Percentiles rank a stretch among this genome's conserved stretches.
These are phyloP conservation scores for Escallonia herrerae DNA, from an alignment of 129 eudicot genomes.

Conservation along the genomic window DNA sequence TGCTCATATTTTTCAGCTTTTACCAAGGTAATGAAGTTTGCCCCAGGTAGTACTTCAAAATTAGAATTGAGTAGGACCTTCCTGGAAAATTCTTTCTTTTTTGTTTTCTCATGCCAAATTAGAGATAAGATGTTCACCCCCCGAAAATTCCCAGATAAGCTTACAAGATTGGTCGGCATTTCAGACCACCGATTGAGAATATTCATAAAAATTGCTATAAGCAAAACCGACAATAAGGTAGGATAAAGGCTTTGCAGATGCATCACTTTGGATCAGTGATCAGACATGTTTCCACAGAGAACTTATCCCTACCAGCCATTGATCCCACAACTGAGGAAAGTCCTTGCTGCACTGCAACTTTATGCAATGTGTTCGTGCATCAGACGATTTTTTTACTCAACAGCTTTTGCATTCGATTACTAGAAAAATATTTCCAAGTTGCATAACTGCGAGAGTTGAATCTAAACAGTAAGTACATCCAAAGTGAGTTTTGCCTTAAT, in stretches of 20 bases:
- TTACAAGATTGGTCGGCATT: conserved; percentile 4
- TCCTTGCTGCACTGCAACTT: too few relatives aligned
- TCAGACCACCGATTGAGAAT: conserved; percentile 2
- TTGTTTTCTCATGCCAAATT: background rate
- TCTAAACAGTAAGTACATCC: too few relatives aligned
- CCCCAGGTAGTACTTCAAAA: background rate
- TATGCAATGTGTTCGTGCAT: background rate
- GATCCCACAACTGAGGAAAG: background rate
- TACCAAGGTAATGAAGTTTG: too few relatives aligned
- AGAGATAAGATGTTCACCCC: background rate
- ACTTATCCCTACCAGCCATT: conserved; percentile 10
- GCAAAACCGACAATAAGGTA: background rate
- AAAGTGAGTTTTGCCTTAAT: too few relatives aligned
- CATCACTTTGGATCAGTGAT: conserved; percentile 4
- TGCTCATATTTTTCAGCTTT: background rate
- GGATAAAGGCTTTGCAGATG: conserved; percentile 1
- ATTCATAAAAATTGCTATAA: conserved; percentile 1
- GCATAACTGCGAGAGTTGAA: too few relatives aligned
- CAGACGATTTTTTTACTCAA: too few relatives aligned
- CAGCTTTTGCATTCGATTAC: too few relatives aligned
- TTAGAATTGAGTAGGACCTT: too few relatives aligned
- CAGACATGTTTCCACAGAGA: conserved; percentile 18
- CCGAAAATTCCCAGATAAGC: background rate
- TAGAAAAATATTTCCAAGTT: too few relatives aligned
- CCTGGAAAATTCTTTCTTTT: too few relatives aligned